These are phyloP conservation scores for Microascus cirrosus DNA, from an alignment of 2,329 filamentous ascomycete species.

Conservation along the genomic window DNA sequence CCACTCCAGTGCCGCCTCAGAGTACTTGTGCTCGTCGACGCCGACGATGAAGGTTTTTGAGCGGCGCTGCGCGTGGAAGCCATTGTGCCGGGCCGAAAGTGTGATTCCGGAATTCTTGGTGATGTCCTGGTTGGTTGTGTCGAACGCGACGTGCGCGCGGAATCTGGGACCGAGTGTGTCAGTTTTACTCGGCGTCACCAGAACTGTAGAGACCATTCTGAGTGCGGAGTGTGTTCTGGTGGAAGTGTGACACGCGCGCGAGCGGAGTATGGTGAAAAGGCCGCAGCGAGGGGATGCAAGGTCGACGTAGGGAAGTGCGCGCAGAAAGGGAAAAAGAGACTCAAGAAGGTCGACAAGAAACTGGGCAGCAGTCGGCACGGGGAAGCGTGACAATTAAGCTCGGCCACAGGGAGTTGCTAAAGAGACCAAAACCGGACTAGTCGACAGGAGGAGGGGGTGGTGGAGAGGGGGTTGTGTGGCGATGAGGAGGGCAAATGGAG, in stretches of 20 bases:
- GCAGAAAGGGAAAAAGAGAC: background rate
- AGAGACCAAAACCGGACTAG: background rate
- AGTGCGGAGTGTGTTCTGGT: background rate
- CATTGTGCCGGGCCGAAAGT: conserved; percentile 73
- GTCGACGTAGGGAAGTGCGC: background rate
- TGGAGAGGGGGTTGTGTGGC: background rate
- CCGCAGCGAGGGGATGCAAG: background rate
- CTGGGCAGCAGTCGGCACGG: background rate
- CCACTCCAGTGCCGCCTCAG: conserved; percentile 87
- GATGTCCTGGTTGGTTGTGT: conserved; percentile 45
- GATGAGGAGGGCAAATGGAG: background rate
- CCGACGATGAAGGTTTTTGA: conserved; percentile 86
- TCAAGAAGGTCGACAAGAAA: background rate
- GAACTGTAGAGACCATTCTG: conserved; percentile 2
- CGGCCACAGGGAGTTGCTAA: background rate
- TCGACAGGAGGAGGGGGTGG: background rate
- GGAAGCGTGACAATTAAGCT: conserved; percentile 2
- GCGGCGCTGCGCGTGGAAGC: conserved; percentile 69
- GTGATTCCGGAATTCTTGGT: conserved; percentile 61
- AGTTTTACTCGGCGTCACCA: background rate
- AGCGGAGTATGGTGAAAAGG: background rate
- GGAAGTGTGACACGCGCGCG: background rate
- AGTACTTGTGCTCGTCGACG: conserved; percentile 84
- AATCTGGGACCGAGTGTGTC: conserved; percentile 34
- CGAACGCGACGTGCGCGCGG: conserved; percentile 48